phyloP scores from a whole-genome alignment of 768 basidiomycete species.

The Tricholoma terreum region DNA sequence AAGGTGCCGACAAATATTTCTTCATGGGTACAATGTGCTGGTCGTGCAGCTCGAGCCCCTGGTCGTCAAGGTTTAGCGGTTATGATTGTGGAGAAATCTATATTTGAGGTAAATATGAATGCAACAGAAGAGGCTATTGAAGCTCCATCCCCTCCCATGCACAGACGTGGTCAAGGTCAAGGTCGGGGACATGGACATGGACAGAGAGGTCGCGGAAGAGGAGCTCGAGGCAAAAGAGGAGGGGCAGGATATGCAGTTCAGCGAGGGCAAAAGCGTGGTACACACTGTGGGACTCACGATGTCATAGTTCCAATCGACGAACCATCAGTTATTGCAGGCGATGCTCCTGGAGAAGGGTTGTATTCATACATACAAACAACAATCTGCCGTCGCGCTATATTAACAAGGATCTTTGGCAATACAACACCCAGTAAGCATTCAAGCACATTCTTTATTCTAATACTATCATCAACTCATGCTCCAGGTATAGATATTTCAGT shows the following conservation, averaged over 20 bases:
- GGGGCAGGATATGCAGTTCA: conserved; percentile 2
- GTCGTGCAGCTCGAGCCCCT: conserved; percentile 25
- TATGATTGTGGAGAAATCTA: too few species aligned
- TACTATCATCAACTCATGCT: too few species aligned
- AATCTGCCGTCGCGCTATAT: conserved; percentile 21
- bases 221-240: conserved; percentile 5
- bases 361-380: conserved; percentile 25
- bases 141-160: neutral
- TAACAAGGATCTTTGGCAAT: conserved; percentile 12
- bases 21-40: conserved; percentile 33
- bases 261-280: conserved; percentile 12
- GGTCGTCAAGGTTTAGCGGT: conserved; percentile 21
- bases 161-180: neutral
- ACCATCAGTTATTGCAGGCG: conserved; percentile 7
- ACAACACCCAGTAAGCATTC: conserved; percentile 5
- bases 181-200: conserved; percentile 2
- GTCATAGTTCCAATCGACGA: neutral
- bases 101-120: conserved; percentile 18
- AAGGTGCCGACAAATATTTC: conserved; percentile 29
- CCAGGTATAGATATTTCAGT: too few species aligned
- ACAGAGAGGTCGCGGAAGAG: too few species aligned
- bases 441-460: too few species aligned
- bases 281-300: conserved; percentile 11
- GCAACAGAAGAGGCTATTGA: neutral
- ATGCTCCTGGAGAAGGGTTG: conserved; percentile 26